These are phyloP conservation scores for Botrytis porri DNA, from an alignment of 2,329 filamentous ascomycete genomes.

Conservation along the genomic window DNA sequence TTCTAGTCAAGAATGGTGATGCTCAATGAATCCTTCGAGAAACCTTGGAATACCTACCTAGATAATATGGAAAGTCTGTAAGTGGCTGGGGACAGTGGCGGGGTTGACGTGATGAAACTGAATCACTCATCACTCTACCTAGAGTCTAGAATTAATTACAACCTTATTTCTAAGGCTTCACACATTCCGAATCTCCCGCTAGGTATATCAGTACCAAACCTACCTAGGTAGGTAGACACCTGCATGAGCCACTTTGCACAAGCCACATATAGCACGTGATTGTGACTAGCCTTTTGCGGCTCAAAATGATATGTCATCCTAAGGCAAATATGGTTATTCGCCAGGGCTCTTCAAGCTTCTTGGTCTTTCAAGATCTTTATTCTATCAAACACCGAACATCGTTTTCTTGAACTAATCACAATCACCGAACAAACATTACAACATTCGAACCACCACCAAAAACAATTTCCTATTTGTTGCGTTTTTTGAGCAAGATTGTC, in stretches of 20 bases:
- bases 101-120: not conserved
- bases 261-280: not conserved
- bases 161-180: too few species aligned
- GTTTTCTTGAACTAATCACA: not conserved
- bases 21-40: not conserved
- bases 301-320: slow-evolving; percentile 1
- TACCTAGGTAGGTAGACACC: too few species aligned
- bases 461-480: not conserved
- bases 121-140: too few species aligned
- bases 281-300: not conserved
- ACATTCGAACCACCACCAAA: not conserved
- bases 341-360: slow-evolving; percentile 15
- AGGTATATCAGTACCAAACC: too few species aligned
- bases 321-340: slow-evolving; percentile 10
- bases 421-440: not conserved
- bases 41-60: too few species aligned
- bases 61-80: not conserved
- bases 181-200: too few species aligned
- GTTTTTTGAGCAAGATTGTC: not conserved
- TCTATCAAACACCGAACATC: slow-evolving; percentile 9
- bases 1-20: not conserved
- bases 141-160: too few species aligned
- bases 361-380: slow-evolving; percentile 18
- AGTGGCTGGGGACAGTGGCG: not conserved
- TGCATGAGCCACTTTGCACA: not conserved